Percentiles rank a stretch among this genome's conserved stretches.
phyloP scores from a whole-genome alignment of 768 basidiomycete species.

The Mycena chlorophos region DNA sequence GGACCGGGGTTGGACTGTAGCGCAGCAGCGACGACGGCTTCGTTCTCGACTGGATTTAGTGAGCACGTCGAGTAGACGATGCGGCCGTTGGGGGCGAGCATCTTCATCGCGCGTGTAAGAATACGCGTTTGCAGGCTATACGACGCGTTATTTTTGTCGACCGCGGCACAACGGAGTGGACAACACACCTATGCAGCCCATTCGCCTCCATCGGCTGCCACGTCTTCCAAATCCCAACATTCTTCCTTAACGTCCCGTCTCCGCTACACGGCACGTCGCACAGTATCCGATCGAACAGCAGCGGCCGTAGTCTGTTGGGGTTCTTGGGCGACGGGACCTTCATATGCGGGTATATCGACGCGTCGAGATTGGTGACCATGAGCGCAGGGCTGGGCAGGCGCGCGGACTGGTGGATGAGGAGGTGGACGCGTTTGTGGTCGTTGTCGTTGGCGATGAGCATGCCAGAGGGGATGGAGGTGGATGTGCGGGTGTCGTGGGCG shows the following conservation, averaged over 20 bases:
- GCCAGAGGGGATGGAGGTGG: slow-evolving; percentile 74
- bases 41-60: slow-evolving; percentile 95
- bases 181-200: slow-evolving; percentile 76
- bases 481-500: slow-evolving; percentile 63
- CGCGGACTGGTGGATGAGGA: slow-evolving; percentile 96
- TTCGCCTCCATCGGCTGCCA: slow-evolving; percentile 91
- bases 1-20: slow-evolving; percentile 69
- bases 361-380: slow-evolving; percentile 96
- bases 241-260: slow-evolving; percentile 95
- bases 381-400: slow-evolving; percentile 88
- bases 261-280: slow-evolving; percentile 98
- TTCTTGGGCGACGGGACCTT: slow-evolving; percentile 44
- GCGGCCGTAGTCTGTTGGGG: slow-evolving; percentile 43
- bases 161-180: background rate
- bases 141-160: slow-evolving; percentile 7
- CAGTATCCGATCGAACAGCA: slow-evolving; percentile 90
- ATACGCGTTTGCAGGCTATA: slow-evolving; percentile 88
- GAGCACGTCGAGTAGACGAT: slow-evolving; percentile 99
- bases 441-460: slow-evolving; percentile 94
- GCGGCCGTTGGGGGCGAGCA: slow-evolving; percentile 79
- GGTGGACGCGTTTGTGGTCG: slow-evolving; percentile 90
- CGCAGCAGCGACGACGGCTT: slow-evolving; percentile 89
- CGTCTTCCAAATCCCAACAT: slow-evolving; percentile 89
- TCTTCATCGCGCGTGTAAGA: slow-evolving; percentile 86
- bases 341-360: slow-evolving; percentile 78